phyloP scores from a whole-genome alignment of 2,329 filamentous ascomycete genomes.

The Aspergillus terreus region DNA sequence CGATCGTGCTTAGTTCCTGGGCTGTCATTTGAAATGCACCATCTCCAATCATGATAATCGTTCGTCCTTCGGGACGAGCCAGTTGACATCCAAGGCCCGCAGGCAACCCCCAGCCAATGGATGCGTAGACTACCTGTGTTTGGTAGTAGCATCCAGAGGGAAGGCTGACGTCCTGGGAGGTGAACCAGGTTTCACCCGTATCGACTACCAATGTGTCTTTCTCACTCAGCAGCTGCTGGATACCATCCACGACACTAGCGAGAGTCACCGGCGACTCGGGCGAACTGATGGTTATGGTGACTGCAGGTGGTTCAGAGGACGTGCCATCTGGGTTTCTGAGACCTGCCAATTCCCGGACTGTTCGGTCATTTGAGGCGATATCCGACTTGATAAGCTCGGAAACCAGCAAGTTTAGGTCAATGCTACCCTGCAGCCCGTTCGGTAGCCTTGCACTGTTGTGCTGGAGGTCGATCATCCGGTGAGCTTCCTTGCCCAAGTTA shows the following conservation, averaged over 20 bases:
- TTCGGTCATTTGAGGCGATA: background rate
- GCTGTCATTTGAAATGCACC: constrained; percentile 79
- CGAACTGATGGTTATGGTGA: background rate
- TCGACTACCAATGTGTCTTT: constrained; percentile 4
- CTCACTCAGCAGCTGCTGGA: constrained; percentile 1
- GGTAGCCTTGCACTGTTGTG: background rate
- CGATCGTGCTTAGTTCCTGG: constrained; percentile 79
- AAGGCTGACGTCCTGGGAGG: background rate
- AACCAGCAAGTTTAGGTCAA: background rate
- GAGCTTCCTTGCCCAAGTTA: background rate
- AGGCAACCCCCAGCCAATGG: constrained; percentile 9
- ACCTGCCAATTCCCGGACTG: background rate
- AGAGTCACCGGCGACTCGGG: constrained; percentile 1
- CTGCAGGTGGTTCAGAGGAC: background rate
- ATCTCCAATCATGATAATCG: constrained; percentile 79
- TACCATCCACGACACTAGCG: background rate
- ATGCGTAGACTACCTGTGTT: constrained; percentile 9
- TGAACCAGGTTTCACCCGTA: constrained; percentile 10
- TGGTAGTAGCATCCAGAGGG: constrained; percentile 5
- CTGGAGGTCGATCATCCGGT: constrained; percentile 4
- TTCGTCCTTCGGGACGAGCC: constrained; percentile 40
- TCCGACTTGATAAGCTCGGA: background rate
- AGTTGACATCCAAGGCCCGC: constrained; percentile 7
- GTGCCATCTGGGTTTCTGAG: background rate
- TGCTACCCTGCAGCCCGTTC: background rate